Percentiles rank a stretch among this genome's conserved stretches.
phyloP scores from a whole-genome alignment of 345 rosid genomes.

The Heritiera littoralis region DNA sequence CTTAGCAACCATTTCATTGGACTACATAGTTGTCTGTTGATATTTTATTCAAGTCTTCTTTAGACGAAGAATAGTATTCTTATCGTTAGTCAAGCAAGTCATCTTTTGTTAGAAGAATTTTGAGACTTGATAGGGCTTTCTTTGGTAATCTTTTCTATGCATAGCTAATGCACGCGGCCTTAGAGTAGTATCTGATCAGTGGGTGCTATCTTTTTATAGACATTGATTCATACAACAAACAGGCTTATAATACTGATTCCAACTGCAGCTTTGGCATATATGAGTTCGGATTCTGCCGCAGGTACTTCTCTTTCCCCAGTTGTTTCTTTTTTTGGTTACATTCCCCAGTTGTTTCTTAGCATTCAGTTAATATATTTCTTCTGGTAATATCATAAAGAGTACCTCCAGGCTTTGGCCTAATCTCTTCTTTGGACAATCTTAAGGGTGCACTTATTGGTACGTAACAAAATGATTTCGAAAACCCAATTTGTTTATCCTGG shows the following conservation, averaged over 20 bases:
- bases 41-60: too few species aligned
- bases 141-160: neutral
- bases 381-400: neutral
- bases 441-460: neutral
- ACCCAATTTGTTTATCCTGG: neutral
- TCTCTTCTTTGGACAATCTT: too few species aligned
- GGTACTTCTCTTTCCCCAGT: neutral
- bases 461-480: neutral
- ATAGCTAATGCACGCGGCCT: neutral
- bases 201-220: neutral
- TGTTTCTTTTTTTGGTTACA: too few species aligned
- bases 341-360: neutral
- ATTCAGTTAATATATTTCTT: neutral
- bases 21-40: neutral
- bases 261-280: neutral
- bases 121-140: neutral
- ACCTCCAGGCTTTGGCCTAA: neutral
- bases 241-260: neutral
- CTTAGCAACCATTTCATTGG: neutral
- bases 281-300: neutral
- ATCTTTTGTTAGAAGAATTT: neutral
- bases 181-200: neutral
- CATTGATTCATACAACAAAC: neutral
- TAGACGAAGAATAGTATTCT: too few species aligned
- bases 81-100: neutral